Percentiles rank a stretch among this genome's conserved stretches.
These are phyloP conservation scores for Carex littledalei DNA, from an alignment of 176 grass and related monocot species.

Conservation along the genomic window DNA sequence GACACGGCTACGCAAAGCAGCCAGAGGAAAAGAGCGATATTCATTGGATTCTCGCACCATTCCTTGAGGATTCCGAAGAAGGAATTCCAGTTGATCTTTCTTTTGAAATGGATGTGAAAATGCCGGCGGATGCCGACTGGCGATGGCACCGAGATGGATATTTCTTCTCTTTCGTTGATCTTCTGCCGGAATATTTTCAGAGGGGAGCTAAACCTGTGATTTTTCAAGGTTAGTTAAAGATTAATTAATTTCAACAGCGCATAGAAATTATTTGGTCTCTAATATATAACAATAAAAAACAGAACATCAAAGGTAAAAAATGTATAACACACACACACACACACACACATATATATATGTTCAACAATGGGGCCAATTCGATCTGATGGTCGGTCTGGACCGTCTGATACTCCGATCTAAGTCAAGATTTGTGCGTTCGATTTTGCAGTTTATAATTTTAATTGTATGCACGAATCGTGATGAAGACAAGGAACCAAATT, in stretches of 20 bases:
- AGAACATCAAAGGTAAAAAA: no score
- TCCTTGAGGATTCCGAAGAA: slow-evolving; percentile 8
- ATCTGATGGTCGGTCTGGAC: no score
- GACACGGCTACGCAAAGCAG: slow-evolving; percentile 50
- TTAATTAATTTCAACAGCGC: not conserved
- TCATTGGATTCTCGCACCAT: slow-evolving; percentile 62
- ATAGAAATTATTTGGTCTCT: no score
- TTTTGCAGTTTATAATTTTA: no score
- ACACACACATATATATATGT: no score
- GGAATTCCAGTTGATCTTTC: slow-evolving; percentile 26
- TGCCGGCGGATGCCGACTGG: not conserved
- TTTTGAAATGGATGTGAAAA: slow-evolving; percentile 14
- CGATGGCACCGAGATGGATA: slow-evolving; percentile 7
- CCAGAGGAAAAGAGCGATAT: slow-evolving; percentile 57
- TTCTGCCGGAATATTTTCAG: slow-evolving; percentile 13
- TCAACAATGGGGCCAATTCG: not conserved
- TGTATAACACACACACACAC: no score
- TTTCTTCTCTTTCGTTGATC: slow-evolving; percentile 12
- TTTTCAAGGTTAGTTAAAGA: not conserved
- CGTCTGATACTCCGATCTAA: no score
- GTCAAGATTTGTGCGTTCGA: no score
- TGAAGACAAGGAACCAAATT: no score
- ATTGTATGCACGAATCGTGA: no score
- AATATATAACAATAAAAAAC: no score
- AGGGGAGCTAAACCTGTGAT: not conserved